Evolutionary conservation across 768 basidiomycete genomes (phyloP).

Genomic region (Suillus plorans): DNA sequence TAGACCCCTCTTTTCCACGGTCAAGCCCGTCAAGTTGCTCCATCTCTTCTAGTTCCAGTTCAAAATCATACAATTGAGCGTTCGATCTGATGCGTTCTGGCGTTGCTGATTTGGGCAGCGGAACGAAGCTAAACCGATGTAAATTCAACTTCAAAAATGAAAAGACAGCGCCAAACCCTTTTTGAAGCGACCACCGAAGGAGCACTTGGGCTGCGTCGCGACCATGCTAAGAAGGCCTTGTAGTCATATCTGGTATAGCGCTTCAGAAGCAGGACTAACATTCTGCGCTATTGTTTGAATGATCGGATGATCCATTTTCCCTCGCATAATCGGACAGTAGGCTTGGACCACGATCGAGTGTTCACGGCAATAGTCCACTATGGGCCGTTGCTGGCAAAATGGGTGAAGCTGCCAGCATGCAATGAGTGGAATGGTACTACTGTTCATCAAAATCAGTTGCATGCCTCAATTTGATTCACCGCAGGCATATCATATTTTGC

Average conservation of each 20-base stretch:
- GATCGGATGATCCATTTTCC: conserved; percentile 49
- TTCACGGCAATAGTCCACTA: conserved; percentile 70
- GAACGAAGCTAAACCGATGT: conserved; percentile 55
- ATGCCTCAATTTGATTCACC: conserved; percentile 82
- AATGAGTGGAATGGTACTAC: not conserved
- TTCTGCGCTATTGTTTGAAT: conserved; percentile 58
- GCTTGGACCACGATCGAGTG: conserved; percentile 67
- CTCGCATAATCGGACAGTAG: conserved; percentile 74
- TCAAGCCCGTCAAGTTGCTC: conserved; percentile 65
- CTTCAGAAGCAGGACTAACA: conserved; percentile 35
- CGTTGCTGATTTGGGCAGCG: conserved; percentile 80
- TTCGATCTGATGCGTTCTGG: conserved; percentile 73
- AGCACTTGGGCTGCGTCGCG: conserved; percentile 78
- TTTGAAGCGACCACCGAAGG: conserved; percentile 89
- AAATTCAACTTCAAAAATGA: not conserved
- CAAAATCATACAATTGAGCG: conserved; percentile 73
- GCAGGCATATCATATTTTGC: conserved; percentile 65
- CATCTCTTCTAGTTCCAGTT: conserved; percentile 66
- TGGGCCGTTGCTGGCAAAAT: conserved; percentile 76
- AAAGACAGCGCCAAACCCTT: conserved; percentile 49
- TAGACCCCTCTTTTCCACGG: conserved; percentile 65
- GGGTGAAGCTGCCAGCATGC: conserved; percentile 62
- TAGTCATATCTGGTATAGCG: not conserved
- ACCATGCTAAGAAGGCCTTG: conserved; percentile 39
- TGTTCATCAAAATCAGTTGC: conserved; percentile 10